Conservation (phyloP, 1,284 basidiomycete species). For the Cutaneotrichosporon cutaneum region DNA sequence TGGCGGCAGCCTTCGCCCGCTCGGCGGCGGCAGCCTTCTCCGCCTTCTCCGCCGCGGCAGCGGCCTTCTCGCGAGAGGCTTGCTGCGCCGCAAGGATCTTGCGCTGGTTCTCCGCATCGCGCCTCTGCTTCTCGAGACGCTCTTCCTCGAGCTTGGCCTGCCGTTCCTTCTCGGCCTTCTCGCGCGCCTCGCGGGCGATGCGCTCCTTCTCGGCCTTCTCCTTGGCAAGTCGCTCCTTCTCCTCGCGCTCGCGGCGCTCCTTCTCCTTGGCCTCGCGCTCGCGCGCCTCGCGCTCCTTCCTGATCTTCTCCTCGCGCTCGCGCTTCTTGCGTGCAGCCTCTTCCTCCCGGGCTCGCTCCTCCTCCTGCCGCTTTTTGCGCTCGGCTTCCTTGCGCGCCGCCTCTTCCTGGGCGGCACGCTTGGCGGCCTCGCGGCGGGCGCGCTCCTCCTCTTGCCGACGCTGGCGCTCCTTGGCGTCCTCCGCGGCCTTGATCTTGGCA, state of each 20-base stretch:
- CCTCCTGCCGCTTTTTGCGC: constrained; percentile 55
- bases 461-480: constrained; percentile 64
- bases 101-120: constrained; percentile 43
- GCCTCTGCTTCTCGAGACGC: constrained; percentile 37
- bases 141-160: constrained; percentile 42
- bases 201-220: constrained; percentile 64
- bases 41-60: constrained; percentile 34
- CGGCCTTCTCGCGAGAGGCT: constrained; percentile 40
- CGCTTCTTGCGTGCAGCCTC: constrained; percentile 63
- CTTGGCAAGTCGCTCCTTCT: constrained; percentile 62
- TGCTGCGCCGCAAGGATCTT: constrained; percentile 45
- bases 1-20: constrained; percentile 13
- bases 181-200: constrained; percentile 40
- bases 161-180: constrained; percentile 45
- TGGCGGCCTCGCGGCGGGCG: constrained; percentile 67
- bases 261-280: constrained; percentile 55
- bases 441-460: constrained; percentile 72
- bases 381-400: constrained; percentile 57
- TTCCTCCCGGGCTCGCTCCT: constrained; percentile 56
- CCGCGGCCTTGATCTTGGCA: constrained; percentile 64
- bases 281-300: constrained; percentile 53
- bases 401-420: constrained; percentile 76
- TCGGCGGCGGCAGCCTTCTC: constrained; percentile 26
- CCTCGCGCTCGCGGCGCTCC: constrained; percentile 61
- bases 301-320: constrained; percentile 66